Evolutionary conservation across 1,284 basidiomycete species (phyloP), one percentile per base, ranked within the genome.

Genomic region (Takashimella koratensis): DNA sequence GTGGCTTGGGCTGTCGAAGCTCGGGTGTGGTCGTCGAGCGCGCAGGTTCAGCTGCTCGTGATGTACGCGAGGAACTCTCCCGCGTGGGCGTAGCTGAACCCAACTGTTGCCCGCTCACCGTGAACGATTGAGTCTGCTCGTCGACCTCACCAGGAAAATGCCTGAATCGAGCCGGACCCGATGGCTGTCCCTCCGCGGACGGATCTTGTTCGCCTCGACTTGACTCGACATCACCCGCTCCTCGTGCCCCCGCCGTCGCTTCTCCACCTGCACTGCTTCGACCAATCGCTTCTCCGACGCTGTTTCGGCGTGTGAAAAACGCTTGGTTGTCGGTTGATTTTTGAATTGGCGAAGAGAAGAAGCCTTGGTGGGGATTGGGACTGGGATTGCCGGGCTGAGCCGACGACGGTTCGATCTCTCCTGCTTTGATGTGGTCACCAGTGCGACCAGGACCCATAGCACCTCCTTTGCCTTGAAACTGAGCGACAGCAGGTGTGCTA

Each of bases 401-500:
- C 39, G 26, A 26, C 43, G 20, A n/a, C n/a, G 41, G 53, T 46
- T 43, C 46, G 11, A 40, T 43, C 4, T 41, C 24, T 20, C 40
- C 19, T 24, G 30, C 30, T 25, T 19, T 20, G 24, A n/a, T 42
- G 20, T 12, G 47, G 30, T 10, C 25, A 24, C 36, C 36, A 21
- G 21, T 23, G 25, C 6, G 30, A n/a, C n/a, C n/a, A n/a, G n/a
- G n/a, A 49, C 6, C 10, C 36, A 11, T 23, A n/a, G 25, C 21
- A 45, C 1, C 46, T 45, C 21, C 22, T 43, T 39, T 60, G 20
- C 56, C 53, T 11, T 43, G 44, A 41, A 60, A 63, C 30, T 51
- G 56, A 3, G 54, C 63, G 21, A n/a, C 21, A 19, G 45, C 54
- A 20, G 49, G 47, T 26, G 48, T 42, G 16, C 54, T 51, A 13